Conservation (phyloP, 495 filamentous ascomycete genomes). For the Aspergillus wentii region DNA sequence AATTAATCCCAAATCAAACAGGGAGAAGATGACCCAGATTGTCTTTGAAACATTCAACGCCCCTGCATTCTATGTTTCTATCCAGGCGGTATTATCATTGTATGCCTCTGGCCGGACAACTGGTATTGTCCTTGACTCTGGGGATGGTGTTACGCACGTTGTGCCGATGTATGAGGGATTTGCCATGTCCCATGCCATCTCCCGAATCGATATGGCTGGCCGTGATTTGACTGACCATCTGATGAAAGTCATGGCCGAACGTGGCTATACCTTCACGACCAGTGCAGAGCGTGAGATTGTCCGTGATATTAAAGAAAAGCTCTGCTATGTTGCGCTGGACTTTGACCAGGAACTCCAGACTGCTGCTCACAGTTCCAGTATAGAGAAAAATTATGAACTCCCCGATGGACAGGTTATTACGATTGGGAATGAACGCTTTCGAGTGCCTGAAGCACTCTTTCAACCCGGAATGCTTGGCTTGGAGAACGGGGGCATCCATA, state of each 20-base stretch:
- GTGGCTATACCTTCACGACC: constrained; percentile 98
- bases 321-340: constrained; percentile 98
- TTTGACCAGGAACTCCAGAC: constrained; percentile 99
- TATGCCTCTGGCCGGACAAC: constrained; percentile 99
- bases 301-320: constrained; percentile 99
- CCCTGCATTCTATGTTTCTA: constrained; percentile 99
- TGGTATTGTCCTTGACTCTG: constrained; percentile 99
- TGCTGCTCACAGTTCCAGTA: constrained; percentile 91
- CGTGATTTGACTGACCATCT: constrained; percentile 99
- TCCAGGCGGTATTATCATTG: constrained; percentile 97
- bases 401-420: constrained; percentile 99
- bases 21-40: constrained; percentile 99
- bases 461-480: constrained; percentile 97
- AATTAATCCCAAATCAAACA: constrained; percentile 99
- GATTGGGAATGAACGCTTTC: constrained; percentile 99
- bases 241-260: constrained; percentile 99
- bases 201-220: constrained; percentile 99
- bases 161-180: constrained; percentile 99
- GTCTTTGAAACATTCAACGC: constrained; percentile 99
- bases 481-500: constrained; percentile 97
- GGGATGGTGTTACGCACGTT: constrained; percentile 99
- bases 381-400: constrained; percentile 99
- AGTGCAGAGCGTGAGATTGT: constrained; percentile 99
- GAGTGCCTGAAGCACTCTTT: constrained; percentile 98
- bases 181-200: constrained; percentile 98